Evolutionary conservation across 495 filamentous ascomycete species (phyloP), one percentile per base, ranked within the genome.

Genomic region (Jackrogersella minutella): DNA sequence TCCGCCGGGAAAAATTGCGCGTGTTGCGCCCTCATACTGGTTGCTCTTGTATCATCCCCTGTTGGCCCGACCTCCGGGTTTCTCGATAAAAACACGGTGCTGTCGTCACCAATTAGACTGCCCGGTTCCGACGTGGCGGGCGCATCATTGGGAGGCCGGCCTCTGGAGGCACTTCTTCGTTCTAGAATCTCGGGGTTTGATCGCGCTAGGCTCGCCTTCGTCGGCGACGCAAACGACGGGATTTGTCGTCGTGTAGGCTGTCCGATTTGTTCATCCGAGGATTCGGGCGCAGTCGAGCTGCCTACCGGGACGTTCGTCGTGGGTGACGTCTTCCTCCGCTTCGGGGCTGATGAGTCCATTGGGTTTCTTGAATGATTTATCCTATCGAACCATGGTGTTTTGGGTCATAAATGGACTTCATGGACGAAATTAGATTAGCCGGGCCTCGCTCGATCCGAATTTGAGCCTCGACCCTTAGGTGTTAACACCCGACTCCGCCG

Each of bases 201-300:
- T 69, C 85, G 84, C 64, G 87, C 84, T 14, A 90, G 72, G 66
- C 85, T 90, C 3, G 87, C 82, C 65, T 82, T 84, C 0, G 87
- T 90, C 3, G 88, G 89, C 3, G 88, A 89, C 40, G 85, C 84
- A 69, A 87, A 90, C 0, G 88, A 90, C 0, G 84, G 82, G 3
- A 83, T 83, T 14, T 54, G 74, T 61, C 43, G 64, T 66, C 62
- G 69, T 41, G 55, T 37, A 40, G 69, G 47, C 16, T 58, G 58
- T 57, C 61, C 61, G 10, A 30, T 55, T 43, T 49, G 57, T 41
- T 30, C 63, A 41, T 71, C 63, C 74, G 62, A 77, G 54, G 19
- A 74, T 58, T 43, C 55, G 22, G 58, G 55, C 24, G 49, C 55
- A 17, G 22, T 39, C 13, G 69, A 43, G 6, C 51, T 58, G 47